Evolutionary conservation across 768 basidiomycete species (phyloP).

Genomic region (Phaeotremella skinneri): DNA sequence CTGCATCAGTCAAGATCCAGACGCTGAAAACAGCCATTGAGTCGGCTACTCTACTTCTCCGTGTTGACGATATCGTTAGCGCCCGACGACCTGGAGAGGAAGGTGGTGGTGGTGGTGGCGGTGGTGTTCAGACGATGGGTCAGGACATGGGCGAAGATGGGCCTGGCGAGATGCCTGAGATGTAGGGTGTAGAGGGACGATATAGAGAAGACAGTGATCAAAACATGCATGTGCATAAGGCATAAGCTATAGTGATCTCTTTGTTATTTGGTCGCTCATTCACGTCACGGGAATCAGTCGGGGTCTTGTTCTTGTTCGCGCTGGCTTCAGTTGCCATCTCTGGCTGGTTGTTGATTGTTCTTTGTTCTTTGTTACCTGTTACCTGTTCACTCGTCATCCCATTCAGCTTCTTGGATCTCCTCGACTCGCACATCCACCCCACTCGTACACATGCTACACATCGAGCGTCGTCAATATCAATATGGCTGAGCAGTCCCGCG

Average conservation of each 20-base stretch:
- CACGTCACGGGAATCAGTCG: too few species aligned
- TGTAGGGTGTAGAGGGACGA: neutral
- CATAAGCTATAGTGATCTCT: too few species aligned
- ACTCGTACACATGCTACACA: neutral
- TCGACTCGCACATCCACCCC: too few species aligned
- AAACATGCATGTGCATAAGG: neutral
- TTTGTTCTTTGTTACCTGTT: too few species aligned
- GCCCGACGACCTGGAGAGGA: slow-evolving; percentile 45
- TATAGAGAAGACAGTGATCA: neutral
- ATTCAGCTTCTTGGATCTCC: too few species aligned
- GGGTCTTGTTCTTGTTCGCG: too few species aligned
- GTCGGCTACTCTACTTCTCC: slow-evolving; percentile 85
- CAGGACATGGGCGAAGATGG: slow-evolving; percentile 36
- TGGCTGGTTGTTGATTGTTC: too few species aligned
- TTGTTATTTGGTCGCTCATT: too few species aligned
- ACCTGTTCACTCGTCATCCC: too few species aligned
- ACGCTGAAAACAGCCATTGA: slow-evolving; percentile 96
- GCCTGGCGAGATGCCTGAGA: slow-evolving; percentile 12
- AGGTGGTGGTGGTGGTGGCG: slow-evolving; percentile 41
- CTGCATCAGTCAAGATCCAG: slow-evolving; percentile 96
- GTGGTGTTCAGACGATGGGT: slow-evolving; percentile 50
- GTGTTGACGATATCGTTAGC: slow-evolving; percentile 85
- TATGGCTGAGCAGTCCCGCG: neutral
- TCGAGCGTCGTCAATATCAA: neutral
- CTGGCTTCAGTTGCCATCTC: too few species aligned